Evolutionary conservation across 2,329 filamentous ascomycete species (phyloP).

Genomic region (Fusarium sp.): DNA sequence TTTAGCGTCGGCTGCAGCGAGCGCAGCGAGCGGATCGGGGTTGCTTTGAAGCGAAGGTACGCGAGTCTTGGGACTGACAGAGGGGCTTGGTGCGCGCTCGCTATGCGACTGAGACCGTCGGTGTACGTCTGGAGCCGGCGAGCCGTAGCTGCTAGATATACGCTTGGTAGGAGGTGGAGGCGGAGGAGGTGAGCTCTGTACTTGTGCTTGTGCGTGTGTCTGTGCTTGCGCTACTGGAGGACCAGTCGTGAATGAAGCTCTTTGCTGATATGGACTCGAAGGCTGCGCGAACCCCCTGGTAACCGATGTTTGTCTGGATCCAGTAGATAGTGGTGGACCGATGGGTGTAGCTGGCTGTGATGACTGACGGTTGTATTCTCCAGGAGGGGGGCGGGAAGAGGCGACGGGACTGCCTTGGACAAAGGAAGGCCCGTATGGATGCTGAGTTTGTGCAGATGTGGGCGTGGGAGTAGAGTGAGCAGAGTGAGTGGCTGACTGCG

Average conservation of each 20-base stretch:
- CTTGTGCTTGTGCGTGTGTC: conserved; percentile 41
- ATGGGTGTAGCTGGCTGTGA: conserved; percentile 65
- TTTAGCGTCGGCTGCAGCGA: conserved; percentile 46
- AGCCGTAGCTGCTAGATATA: conserved; percentile 57
- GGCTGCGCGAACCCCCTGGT: conserved; percentile 57
- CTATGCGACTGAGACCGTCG: conserved; percentile 63
- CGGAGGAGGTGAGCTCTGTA: conserved; percentile 49
- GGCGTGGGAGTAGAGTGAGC: conserved; percentile 68
- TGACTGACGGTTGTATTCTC: conserved; percentile 57
- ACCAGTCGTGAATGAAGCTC: conserved; percentile 44
- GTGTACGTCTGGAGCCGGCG: conserved; percentile 53
- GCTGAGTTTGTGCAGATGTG: conserved; percentile 69
- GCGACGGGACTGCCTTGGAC: conserved; percentile 63
- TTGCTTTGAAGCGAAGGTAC: conserved; percentile 62
- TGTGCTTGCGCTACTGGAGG: conserved; percentile 44
- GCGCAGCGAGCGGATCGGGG: conserved; percentile 45
- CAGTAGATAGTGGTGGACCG: conserved; percentile 57
- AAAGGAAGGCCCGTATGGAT: conserved; percentile 61
- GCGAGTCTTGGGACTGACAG: conserved; percentile 81
- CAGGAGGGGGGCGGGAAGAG: conserved; percentile 54
- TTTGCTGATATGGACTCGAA: conserved; percentile 69
- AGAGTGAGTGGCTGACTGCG: conserved; percentile 67
- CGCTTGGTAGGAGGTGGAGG: conserved; percentile 52
- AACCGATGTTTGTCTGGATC: conserved; percentile 55
- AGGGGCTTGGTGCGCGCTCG: conserved; percentile 75